phyloP scores from a whole-genome alignment of 176 grass and related monocot genomes.

The Juncus effusus region DNA sequence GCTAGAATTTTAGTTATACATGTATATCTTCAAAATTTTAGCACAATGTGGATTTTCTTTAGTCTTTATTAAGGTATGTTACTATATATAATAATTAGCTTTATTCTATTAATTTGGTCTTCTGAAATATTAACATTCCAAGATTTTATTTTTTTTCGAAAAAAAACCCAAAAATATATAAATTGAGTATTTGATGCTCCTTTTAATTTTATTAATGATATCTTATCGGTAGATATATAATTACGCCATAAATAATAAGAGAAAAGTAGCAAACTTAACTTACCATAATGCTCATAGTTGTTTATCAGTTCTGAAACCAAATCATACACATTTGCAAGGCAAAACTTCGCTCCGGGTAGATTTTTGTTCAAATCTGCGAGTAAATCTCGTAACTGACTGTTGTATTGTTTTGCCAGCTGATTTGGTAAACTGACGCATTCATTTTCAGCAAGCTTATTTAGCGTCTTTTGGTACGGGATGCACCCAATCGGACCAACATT shows the following conservation, averaged over 20 bases:
- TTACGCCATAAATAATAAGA: neutral
- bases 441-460: slow-evolving; percentile 38
- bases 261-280: neutral
- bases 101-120: too few species aligned
- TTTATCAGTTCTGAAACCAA: slow-evolving; percentile 64
- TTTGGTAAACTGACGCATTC: slow-evolving; percentile 88
- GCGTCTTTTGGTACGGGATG: slow-evolving; percentile 96
- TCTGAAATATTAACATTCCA: too few species aligned
- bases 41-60: too few species aligned
- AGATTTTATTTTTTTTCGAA: too few species aligned
- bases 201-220: too few species aligned
- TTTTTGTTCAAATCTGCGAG: slow-evolving; percentile 52
- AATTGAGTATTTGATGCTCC: too few species aligned
- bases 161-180: too few species aligned
- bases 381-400: slow-evolving; percentile 43
- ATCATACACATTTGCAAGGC: slow-evolving; percentile 90
- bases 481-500: slow-evolving; percentile 92
- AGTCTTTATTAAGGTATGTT: too few species aligned
- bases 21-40: too few species aligned
- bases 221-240: neutral
- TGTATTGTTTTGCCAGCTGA: slow-evolving; percentile 66
- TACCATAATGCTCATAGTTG: slow-evolving; percentile 59
- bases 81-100: too few species aligned
- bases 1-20: too few species aligned
- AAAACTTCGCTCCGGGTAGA: slow-evolving; percentile 60